Conservation (phyloP, 1,284 basidiomycete genomes). For the Mrakiaceae sp. region DNA sequence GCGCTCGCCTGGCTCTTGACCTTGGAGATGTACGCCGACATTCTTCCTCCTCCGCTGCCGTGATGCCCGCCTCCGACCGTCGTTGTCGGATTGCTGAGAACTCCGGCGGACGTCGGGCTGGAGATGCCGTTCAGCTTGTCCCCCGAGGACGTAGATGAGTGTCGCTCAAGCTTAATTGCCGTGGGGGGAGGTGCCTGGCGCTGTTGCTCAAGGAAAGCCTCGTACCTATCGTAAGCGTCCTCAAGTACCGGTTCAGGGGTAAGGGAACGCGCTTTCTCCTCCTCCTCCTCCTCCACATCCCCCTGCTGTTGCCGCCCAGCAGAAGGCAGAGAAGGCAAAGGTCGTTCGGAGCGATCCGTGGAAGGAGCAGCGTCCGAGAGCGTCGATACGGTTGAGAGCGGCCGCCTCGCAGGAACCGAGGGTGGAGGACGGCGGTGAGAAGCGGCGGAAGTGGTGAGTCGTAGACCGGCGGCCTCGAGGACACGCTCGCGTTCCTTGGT, state of each 20-base stretch:
- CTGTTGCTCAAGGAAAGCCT: conserved; percentile 51
- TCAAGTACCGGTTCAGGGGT: conserved; percentile 47
- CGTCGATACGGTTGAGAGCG: neutral
- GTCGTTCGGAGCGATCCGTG: conserved; percentile 5
- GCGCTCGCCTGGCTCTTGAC: conserved; percentile 17
- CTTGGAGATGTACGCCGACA: conserved; percentile 21
- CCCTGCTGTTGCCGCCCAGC: too few relatives aligned
- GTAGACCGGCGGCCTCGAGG: conserved; percentile 73
- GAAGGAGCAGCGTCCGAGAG: neutral
- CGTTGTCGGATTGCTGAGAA: conserved; percentile 1
- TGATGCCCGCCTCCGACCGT: neutral
- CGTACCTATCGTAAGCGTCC: conserved; percentile 84
- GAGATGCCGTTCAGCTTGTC: too few relatives aligned
- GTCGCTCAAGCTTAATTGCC: neutral
- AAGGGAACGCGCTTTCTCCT: neutral
- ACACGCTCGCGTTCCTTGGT: conserved; percentile 68
- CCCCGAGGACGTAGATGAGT: neutral
- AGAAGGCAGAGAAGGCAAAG: neutral
- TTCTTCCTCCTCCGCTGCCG: conserved; percentile 32
- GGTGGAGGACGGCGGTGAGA: conserved; percentile 2
- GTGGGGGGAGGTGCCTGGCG: neutral
- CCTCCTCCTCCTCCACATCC: too few relatives aligned
- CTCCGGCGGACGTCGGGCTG: neutral
- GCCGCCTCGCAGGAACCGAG: neutral
- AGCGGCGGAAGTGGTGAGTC: conserved; percentile 44